Base-by-base conservation (phyloP, 805 yeast genomes). In the Blastobotrys chiropterorum region DNA sequence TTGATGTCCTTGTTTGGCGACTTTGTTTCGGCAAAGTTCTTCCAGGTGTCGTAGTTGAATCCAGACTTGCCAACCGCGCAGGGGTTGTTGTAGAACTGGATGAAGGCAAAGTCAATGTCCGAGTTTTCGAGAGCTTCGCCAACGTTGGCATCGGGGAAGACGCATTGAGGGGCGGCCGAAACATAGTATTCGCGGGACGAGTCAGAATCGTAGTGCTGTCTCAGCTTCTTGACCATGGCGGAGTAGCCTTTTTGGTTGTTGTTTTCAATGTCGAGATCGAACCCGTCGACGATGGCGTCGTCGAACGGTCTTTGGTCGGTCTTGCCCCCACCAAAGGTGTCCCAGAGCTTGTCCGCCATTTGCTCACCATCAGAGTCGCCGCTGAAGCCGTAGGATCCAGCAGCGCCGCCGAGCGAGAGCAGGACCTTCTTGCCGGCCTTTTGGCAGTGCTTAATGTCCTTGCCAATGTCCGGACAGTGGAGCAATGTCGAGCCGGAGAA, bases 131-230 rank as follows among this genome's bases (percentile, higher is more conserved):
- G 80, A 48, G 79, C 79, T 56, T 81, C 70, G 79, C 86, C 85
- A 44, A 83, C 65, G 44, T 68, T 76, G 46, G 79, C 83, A 71
- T 90, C 97, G 16, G 96, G 96, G 66, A 82, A 85, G 21, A 81
- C 84, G 72, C 97, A 90, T 72, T 89, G 96, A 17, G 97, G 97
- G 56, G 97, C 92, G 58, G 96, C 96, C 49, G 95, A 81, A 44
- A 89, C 71, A 66, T 83, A 86, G 71, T 82, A 86, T 26, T 69
- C 60, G 68, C 82, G 85, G 45, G 85, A 73, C 34, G 82, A 71
- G 26, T 69, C 73, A 41, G 73, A 69, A 46, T 70, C 71, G 53
- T 67, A 75, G 48, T 66, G 66, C 2, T 54, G 52, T 58, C 79
- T 72, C 55, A 82, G 61, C 59, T 76, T 72, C 42, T 67, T 72